Conservation (phyloP, 768 basidiomycete genomes). For the Dentipellis sp. region DNA sequence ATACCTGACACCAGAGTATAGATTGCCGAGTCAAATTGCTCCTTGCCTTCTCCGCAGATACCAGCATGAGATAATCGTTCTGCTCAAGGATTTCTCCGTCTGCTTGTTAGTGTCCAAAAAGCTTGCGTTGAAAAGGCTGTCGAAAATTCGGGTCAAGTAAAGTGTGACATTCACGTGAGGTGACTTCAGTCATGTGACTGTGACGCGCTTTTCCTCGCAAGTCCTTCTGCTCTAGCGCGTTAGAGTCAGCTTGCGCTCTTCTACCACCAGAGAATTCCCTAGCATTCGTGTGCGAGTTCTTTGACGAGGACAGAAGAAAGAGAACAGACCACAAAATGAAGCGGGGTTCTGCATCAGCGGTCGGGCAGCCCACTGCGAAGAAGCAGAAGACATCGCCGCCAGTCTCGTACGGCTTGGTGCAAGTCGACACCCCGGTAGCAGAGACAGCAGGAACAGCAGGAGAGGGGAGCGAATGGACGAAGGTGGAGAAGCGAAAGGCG, state of each 20-base stretch:
- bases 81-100: no score
- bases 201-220: not conserved
- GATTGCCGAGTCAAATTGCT: no score
- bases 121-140: no score
- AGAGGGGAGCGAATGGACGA: constrained; percentile 43
- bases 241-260: not conserved
- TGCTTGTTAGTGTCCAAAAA: no score
- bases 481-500: constrained; percentile 61
- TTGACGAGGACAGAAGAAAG: not conserved
- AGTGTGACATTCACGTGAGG: not conserved
- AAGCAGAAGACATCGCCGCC: not conserved
- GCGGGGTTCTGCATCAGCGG: not conserved
- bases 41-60: no score
- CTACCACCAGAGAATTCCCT: not conserved
- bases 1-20: no score
- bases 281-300: not conserved
- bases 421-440: not conserved
- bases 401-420: not conserved
- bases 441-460: not conserved
- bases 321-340: not conserved
- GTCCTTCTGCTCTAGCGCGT: not conserved
- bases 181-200: not conserved
- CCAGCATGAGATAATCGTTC: no score
- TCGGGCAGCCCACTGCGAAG: not conserved
- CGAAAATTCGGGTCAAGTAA: not conserved